Evolutionary conservation across 441 rosid species (phyloP).

Genomic region (Erodium trifolium): DNA sequence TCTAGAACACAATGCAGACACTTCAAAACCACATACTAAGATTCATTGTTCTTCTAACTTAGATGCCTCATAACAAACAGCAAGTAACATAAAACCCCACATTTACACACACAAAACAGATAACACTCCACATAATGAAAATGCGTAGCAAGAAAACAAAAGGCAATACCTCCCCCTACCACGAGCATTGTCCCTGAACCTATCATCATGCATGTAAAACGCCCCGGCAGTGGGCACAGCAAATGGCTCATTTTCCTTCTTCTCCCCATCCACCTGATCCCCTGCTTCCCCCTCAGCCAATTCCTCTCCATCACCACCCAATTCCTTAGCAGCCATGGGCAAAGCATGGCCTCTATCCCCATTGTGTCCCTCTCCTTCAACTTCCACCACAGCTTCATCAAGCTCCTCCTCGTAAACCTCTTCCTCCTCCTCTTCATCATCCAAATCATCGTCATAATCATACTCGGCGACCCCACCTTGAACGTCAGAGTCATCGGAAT

Average conservation of each 20-base stretch:
- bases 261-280: constrained; percentile 34
- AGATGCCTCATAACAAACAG: not conserved
- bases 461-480: constrained; percentile 59
- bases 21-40: not conserved
- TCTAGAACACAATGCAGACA: not conserved
- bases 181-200: constrained; percentile 62
- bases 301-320: constrained; percentile 28
- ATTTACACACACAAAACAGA: not conserved
- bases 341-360: constrained; percentile 14
- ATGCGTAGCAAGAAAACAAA: not conserved
- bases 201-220: constrained; percentile 95
- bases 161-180: constrained; percentile 46
- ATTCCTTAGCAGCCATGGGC: constrained; percentile 14
- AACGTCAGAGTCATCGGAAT: constrained; percentile 59
- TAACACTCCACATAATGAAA: not conserved
- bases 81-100: not conserved
- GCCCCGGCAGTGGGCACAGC: constrained; percentile 97
- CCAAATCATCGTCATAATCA: constrained; percentile 44
- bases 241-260: constrained; percentile 66
- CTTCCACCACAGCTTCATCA: constrained; percentile 17
- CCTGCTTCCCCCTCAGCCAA: constrained; percentile 22
- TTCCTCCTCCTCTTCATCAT: constrained; percentile 26
- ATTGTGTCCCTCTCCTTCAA: constrained; percentile 9
- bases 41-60: not conserved
- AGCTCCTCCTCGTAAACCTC: constrained; percentile 14